phyloP scores from a whole-genome alignment of 2,329 filamentous ascomycete species.

The Neofusicoccum parvum region DNA sequence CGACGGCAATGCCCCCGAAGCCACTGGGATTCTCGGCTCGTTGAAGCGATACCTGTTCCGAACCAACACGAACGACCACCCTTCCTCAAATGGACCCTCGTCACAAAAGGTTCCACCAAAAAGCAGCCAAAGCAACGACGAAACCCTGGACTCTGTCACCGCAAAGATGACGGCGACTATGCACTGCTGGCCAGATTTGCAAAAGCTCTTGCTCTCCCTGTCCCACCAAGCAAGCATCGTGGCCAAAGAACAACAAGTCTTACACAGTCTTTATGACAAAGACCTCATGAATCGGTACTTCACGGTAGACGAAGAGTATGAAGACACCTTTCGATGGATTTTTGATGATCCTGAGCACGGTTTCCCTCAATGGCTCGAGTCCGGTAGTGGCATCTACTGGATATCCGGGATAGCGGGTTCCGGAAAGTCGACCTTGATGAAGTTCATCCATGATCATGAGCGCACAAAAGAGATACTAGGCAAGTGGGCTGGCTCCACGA shows the following conservation, averaged over 20 bases:
- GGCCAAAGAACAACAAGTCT: background rate
- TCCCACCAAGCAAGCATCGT: background rate
- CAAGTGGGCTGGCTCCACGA: slow-evolving; percentile 24
- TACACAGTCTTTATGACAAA: background rate
- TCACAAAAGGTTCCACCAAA: background rate
- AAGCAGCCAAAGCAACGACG: background rate
- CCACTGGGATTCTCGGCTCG: background rate
- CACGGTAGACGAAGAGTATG: slow-evolving; percentile 15
- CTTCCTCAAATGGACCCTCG: no score
- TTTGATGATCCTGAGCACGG: slow-evolving; percentile 2
- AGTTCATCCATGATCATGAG: slow-evolving; percentile 28
- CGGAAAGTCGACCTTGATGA: slow-evolving; percentile 39
- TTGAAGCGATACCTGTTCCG: background rate
- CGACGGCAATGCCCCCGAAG: no score
- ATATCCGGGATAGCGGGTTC: slow-evolving; percentile 37
- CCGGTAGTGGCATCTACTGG: slow-evolving; percentile 36
- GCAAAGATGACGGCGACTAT: background rate
- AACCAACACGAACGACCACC: no score
- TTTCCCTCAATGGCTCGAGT: slow-evolving; percentile 4
- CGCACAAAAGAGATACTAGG: slow-evolving; percentile 24
- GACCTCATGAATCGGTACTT: slow-evolving; percentile 1
- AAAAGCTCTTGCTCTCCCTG: background rate
- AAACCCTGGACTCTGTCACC: background rate
- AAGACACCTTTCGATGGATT: slow-evolving; percentile 23
- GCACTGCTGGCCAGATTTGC: background rate